These are phyloP conservation scores for Blastomyces percursus DNA, from an alignment of 2,329 filamentous ascomycete species.

Conservation along the genomic window DNA sequence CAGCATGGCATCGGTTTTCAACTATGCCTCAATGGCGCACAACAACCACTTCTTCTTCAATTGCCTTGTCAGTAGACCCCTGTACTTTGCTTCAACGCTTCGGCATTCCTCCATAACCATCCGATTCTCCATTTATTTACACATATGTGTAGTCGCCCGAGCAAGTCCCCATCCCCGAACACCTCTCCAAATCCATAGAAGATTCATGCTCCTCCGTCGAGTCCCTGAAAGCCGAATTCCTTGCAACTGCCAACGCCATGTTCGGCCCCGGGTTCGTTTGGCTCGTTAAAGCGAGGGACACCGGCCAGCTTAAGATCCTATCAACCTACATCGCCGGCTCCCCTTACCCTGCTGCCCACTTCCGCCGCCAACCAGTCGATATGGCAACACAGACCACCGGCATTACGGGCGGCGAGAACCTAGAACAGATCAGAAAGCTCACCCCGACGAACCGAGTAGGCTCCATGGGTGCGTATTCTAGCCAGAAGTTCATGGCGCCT, in stretches of 20 bases:
- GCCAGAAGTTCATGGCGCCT: constrained; percentile 28
- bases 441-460: constrained; percentile 14
- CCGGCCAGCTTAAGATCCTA: constrained; percentile 54
- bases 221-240: constrained; percentile 67
- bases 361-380: constrained; percentile 51
- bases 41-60: constrained; percentile 61
- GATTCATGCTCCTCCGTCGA: constrained; percentile 71
- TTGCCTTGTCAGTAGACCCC: constrained; percentile 29
- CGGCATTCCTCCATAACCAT: constrained; percentile 24
- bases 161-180: constrained; percentile 42
- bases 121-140: not conserved
- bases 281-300: constrained; percentile 57
- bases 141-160: constrained; percentile 28
- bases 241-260: constrained; percentile 75
- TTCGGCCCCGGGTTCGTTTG: constrained; percentile 97
- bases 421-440: constrained; percentile 11
- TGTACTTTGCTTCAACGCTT: constrained; percentile 61
- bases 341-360: constrained; percentile 76
- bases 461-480: constrained; percentile 17
- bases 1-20: constrained; percentile 69
- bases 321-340: constrained; percentile 85
- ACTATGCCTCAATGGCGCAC: constrained; percentile 90
- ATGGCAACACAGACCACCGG: constrained; percentile 33
- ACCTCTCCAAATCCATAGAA: constrained; percentile 51
- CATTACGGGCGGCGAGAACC: constrained; percentile 15